These are phyloP conservation scores for Protomyces pachydermus DNA, from an alignment of 1,139 yeast genomes.

Conservation along the genomic window DNA sequence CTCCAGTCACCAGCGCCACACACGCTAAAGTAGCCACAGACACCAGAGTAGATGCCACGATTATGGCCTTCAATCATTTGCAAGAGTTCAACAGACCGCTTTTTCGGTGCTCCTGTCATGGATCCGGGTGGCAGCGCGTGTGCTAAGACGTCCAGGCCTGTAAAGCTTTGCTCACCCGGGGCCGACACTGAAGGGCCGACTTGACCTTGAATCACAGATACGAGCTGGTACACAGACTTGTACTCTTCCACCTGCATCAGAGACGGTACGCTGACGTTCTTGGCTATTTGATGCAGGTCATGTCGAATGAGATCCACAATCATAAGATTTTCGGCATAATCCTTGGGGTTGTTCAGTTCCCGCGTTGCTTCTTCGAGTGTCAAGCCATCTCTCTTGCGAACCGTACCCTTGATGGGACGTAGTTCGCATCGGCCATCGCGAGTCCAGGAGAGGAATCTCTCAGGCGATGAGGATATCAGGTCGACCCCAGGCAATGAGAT, in stretches of 20 bases:
- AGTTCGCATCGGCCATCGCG: constrained; percentile 57
- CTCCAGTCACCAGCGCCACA: constrained; percentile 89
- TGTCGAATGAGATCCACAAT: constrained; percentile 93
- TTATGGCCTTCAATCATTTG: constrained; percentile 47
- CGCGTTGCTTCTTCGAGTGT: constrained; percentile 49
- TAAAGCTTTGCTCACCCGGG: constrained; percentile 39
- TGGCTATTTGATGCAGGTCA: constrained; percentile 64
- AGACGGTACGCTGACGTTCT: constrained; percentile 63
- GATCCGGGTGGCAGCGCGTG: constrained; percentile 94
- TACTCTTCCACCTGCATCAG: constrained; percentile 93
- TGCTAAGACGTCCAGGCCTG: constrained; percentile 73
- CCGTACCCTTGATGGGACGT: constrained; percentile 95
- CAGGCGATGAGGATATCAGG: constrained; percentile 87
- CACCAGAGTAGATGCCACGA: constrained; percentile 91
- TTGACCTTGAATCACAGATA: constrained; percentile 76
- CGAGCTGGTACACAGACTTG: constrained; percentile 82
- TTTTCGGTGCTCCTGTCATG: constrained; percentile 99
- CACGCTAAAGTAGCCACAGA: constrained; percentile 90
- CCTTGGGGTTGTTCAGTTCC: constrained; percentile 78
- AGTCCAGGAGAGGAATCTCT: constrained; percentile 80
- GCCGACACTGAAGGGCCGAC: constrained; percentile 36
- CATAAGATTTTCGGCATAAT: constrained; percentile 93
- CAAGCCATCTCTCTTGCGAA: constrained; percentile 50
- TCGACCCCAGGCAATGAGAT: constrained; percentile 66
- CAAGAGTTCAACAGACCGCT: constrained; percentile 78